Percentiles rank a stretch among this genome's conserved stretches.
phyloP scores from a whole-genome alignment of 306 rosid genomes.

The Cicer chorassanicum region DNA sequence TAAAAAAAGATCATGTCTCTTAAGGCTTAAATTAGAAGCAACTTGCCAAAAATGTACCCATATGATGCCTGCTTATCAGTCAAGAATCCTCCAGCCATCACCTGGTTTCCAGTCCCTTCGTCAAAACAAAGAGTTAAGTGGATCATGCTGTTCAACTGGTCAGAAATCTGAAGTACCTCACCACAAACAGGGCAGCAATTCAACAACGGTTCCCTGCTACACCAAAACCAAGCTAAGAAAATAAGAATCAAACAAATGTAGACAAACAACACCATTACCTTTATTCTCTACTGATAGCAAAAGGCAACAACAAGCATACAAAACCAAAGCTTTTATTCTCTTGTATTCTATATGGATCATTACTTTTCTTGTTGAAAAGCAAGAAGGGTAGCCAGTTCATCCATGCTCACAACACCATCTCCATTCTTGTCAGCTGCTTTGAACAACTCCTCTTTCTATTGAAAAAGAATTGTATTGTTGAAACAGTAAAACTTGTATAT shows the following conservation, averaged over 20 bases:
- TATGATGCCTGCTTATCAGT: conserved; percentile 90
- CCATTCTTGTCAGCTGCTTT: conserved; percentile 88
- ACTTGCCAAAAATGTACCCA: conserved; percentile 64
- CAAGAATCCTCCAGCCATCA: conserved; percentile 96
- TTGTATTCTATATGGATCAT: conserved; percentile 40
- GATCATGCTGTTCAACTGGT: conserved; percentile 73
- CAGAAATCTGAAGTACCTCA: conserved; percentile 78
- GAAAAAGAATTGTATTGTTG: conserved; percentile 47
- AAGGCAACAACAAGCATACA: conserved; percentile 22
- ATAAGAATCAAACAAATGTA: conserved; percentile 39
- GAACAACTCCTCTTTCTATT: conserved; percentile 89
- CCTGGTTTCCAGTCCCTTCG: conserved; percentile 96
- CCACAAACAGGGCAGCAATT: conserved; percentile 98
- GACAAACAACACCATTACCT: background rate
- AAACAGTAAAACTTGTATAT: conserved; percentile 36
- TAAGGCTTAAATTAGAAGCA: conserved; percentile 28
- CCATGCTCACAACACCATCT: conserved; percentile 88
- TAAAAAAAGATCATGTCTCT: background rate
- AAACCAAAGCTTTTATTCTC: conserved; percentile 32
- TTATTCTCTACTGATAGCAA: background rate
- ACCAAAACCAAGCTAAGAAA: conserved; percentile 41
- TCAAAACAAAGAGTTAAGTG: conserved; percentile 94
- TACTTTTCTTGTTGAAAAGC: conserved; percentile 92
- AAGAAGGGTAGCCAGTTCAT: conserved; percentile 91
- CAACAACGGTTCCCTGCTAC: conserved; percentile 81